Base-by-base conservation (phyloP, 129 eudicot genomes). In the Calendula officinalis region DNA sequence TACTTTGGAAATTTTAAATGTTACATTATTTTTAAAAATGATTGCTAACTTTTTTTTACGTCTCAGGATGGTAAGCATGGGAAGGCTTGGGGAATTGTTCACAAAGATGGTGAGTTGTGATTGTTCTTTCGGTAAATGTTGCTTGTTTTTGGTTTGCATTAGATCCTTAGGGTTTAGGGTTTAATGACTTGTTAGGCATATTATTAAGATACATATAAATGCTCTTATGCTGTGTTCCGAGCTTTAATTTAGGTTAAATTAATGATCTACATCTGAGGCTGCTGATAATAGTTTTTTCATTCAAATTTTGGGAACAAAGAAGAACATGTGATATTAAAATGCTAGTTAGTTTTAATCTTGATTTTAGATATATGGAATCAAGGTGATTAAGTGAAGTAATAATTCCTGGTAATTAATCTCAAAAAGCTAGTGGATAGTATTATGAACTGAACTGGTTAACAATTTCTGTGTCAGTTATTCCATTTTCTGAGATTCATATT, bases 11-110 rank as follows among this genome's bases (percentile, higher is more conserved):
- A 12, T 47, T 58, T 9, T 9, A 50, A 34, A n/a, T 27, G 7
- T 46, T 58, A 13, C 7, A 51, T 27, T 45, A 8, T 8, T 44
- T 11, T 44, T 11, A 6, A n/a, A 39, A n/a, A n/a, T n/a, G n/a
- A n/a, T n/a, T n/a, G n/a, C n/a, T n/a, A n/a, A n/a, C n/a, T n/a
- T n/a, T n/a, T n/a, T n/a, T n/a, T n/a, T n/a, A n/a, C n/a, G n/a
- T n/a, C n/a, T 83, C 82, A 87, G 98, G 98, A 91, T 72, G 98
- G 98, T 10, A 78, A 81, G 70, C 98, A 91, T 42, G 98, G 98
- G 52, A 74, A 74, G 62, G 73, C 78, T 56, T 74, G 78, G 78
- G 78, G 98, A 51, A 75, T 91, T 56, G 96, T 86, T 66, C 80
- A 84, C 68, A 84, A 75, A 68, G 84, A 80, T 36, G 96, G 98